phyloP scores from a whole-genome alignment of 1,284 basidiomycete species.

The Naganishia sp. region DNA sequence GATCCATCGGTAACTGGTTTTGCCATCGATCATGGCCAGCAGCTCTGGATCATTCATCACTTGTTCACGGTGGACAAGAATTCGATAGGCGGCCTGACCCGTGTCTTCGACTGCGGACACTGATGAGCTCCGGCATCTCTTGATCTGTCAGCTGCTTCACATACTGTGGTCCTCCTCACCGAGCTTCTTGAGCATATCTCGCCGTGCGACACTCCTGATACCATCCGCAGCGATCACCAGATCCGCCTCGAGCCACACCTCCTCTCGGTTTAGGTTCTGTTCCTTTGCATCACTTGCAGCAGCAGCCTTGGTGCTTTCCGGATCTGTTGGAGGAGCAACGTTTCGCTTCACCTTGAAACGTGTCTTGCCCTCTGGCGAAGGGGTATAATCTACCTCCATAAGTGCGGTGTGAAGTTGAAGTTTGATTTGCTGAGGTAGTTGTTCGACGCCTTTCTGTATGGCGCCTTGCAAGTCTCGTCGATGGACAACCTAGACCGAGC shows the following conservation, averaged over 20 bases:
- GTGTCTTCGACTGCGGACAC: constrained; percentile 45
- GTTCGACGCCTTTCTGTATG: constrained; percentile 40
- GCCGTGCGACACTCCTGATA: constrained; percentile 47
- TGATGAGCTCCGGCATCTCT: neutral
- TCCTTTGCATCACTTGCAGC: constrained; percentile 8
- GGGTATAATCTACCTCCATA: constrained; percentile 45
- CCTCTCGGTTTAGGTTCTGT: constrained; percentile 28
- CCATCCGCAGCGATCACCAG: constrained; percentile 52
- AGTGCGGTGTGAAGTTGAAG: constrained; percentile 43
- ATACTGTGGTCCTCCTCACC: constrained; percentile 47
- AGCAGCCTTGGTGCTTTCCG: constrained; percentile 11
- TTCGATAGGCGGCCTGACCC: constrained; percentile 54
- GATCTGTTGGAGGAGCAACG: constrained; percentile 19
- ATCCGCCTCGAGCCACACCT: constrained; percentile 49
- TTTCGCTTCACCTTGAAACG: constrained; percentile 39
- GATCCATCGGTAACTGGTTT: constrained; percentile 51
- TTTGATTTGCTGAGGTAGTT: constrained; percentile 41
- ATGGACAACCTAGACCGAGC: constrained; percentile 42
- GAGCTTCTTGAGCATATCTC: constrained; percentile 43
- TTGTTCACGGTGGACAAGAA: constrained; percentile 45
- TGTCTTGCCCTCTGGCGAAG: constrained; percentile 32
- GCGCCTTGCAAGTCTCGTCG: constrained; percentile 48
- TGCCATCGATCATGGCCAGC: constrained; percentile 46
- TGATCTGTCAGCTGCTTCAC: neutral
- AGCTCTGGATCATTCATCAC: constrained; percentile 51